Percentiles rank a stretch among this genome's conserved stretches.
Conservation (phyloP, 768 basidiomycete genomes). For the Tricholoma terreum region DNA sequence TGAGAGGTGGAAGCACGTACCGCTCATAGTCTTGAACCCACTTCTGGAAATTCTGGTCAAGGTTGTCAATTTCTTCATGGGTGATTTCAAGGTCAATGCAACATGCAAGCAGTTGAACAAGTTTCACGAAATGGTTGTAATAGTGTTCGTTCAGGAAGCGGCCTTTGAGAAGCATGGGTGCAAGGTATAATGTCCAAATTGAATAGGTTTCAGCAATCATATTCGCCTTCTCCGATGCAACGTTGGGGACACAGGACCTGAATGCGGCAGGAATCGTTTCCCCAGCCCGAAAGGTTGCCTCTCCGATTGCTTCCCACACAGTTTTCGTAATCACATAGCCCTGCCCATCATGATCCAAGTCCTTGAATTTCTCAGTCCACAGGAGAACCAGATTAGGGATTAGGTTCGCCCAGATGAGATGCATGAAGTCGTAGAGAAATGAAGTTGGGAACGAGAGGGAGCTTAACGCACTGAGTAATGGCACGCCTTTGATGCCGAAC, state of each 20-base stretch:
- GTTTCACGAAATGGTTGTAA: slow-evolving; percentile 21
- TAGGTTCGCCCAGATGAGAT: background rate
- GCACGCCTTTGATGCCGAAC: slow-evolving; percentile 34
- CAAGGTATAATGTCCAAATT: slow-evolving; percentile 39
- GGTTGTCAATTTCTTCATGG: slow-evolving; percentile 15
- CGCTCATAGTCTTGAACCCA: slow-evolving; percentile 40
- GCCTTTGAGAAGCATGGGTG: slow-evolving; percentile 33
- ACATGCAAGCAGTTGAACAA: background rate
- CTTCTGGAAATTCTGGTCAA: slow-evolving; percentile 24
- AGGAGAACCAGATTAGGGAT: background rate
- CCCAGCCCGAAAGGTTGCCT: slow-evolving; percentile 29
- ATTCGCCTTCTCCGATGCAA: slow-evolving; percentile 1
- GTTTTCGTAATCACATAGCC: slow-evolving; percentile 25
- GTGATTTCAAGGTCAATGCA: slow-evolving; percentile 30
- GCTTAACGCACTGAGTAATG: slow-evolving; percentile 16
- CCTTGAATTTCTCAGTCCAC: slow-evolving; percentile 35
- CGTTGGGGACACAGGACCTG: slow-evolving; percentile 20
- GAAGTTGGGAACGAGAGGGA: slow-evolving; percentile 15
- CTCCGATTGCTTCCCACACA: slow-evolving; percentile 41
- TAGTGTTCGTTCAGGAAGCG: slow-evolving; percentile 30
- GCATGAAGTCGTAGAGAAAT: slow-evolving; percentile 1
- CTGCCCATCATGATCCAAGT: slow-evolving; percentile 26
- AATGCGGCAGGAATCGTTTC: slow-evolving; percentile 37
- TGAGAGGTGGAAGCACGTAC: slow-evolving; percentile 19
- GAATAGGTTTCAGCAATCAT: slow-evolving; percentile 36